These are phyloP conservation scores for Diplodia seriata DNA, from an alignment of 2,329 filamentous ascomycete species.

Conservation along the genomic window DNA sequence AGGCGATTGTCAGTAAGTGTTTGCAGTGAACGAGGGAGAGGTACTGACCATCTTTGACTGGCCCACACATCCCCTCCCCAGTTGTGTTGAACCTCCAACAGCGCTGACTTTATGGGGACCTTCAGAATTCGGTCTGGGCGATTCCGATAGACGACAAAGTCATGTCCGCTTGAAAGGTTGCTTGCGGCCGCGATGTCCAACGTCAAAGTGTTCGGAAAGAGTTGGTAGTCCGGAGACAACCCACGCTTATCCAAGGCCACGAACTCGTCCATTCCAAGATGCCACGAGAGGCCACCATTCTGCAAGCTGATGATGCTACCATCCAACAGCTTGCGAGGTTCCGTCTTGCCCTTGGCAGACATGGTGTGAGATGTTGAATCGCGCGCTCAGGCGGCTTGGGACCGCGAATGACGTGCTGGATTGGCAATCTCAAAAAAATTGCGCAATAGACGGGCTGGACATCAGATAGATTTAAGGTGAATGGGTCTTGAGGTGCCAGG, in stretches of 20 bases:
- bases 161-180: background rate
- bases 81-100: constrained; percentile 24
- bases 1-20: no score
- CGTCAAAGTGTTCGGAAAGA: constrained; percentile 2
- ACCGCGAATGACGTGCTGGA: no score
- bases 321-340: constrained; percentile 11
- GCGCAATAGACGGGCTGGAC: constrained; percentile 23
- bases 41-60: no score
- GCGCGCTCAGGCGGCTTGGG: no score
- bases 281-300: constrained; percentile 22
- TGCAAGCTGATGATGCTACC: constrained; percentile 9
- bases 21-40: no score
- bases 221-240: constrained; percentile 1
- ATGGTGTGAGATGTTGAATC: no score
- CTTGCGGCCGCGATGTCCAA: constrained; percentile 7
- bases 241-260: background rate
- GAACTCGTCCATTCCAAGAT: constrained; percentile 5
- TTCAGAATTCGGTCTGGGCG: background rate
- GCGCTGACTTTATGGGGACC: constrained; percentile 2
- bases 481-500: background rate
- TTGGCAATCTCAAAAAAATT: constrained; percentile 27
- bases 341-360: background rate
- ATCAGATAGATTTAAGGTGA: background rate
- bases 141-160: constrained; percentile 11
- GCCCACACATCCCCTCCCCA: constrained; percentile 7